Conservation (phyloP, 164 flowering plant species). For the Buxus sempervirens region DNA sequence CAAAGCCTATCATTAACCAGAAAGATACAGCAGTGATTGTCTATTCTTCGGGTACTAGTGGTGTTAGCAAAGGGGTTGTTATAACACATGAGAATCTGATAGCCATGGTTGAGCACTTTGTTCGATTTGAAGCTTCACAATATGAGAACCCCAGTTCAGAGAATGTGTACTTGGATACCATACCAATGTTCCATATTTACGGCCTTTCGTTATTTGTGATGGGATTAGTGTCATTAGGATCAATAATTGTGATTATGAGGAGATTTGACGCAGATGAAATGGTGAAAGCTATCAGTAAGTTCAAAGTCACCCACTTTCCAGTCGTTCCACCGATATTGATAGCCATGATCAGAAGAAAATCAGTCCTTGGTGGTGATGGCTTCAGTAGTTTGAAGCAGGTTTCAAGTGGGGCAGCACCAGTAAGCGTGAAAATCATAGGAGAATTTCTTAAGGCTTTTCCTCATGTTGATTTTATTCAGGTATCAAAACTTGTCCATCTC, state of each 20-base stretch:
- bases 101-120: constrained; percentile 58
- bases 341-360: constrained; percentile 42
- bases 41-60: constrained; percentile 82
- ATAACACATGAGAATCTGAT: constrained; percentile 71
- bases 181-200: constrained; percentile 83
- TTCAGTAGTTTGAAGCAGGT: constrained; percentile 68
- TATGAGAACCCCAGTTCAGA: constrained; percentile 30
- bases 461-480: constrained; percentile 83
- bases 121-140: constrained; percentile 63
- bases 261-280: constrained; percentile 48
- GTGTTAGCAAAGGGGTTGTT: constrained; percentile 69
- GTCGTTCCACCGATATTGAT: constrained; percentile 66
- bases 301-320: constrained; percentile 60
- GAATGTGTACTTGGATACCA: constrained; percentile 52
- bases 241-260: constrained; percentile 62
- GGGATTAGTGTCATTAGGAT: constrained; percentile 65
- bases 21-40: constrained; percentile 66
- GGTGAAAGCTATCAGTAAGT: constrained; percentile 45
- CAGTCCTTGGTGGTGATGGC: background rate
- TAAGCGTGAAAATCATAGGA: constrained; percentile 37
- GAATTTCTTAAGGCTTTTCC: constrained; percentile 53
- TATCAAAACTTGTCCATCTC: constrained; percentile 5
- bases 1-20: constrained; percentile 46
- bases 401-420: constrained; percentile 72
- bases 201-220: constrained; percentile 59